A percentile compares a stretch with the other conserved stretches of the same genome.
Conservation (phyloP, 352 stramenopile genomes). For the Phytophthora sp. region DNA sequence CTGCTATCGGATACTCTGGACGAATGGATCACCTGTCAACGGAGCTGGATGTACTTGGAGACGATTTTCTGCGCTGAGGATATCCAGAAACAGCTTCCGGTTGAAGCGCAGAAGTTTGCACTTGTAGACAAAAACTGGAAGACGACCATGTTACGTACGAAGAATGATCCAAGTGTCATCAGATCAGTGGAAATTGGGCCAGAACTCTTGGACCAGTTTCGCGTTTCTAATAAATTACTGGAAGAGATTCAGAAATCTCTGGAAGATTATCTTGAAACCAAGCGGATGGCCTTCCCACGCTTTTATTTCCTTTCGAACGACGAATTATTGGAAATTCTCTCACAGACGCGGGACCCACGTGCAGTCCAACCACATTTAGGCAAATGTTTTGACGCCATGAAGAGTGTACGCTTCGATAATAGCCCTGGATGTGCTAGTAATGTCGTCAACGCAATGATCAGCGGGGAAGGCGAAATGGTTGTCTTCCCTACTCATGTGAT, state of each 20-base stretch:
- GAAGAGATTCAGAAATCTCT: conserved; percentile 93
- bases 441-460: conserved; percentile 84
- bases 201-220: conserved; percentile 85
- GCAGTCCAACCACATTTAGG: conserved; percentile 91
- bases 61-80: conserved; percentile 91
- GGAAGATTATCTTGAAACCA: conserved; percentile 93
- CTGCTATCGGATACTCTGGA: conserved; percentile 85
- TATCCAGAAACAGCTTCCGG: conserved; percentile 88
- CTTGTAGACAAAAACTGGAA: conserved; percentile 90
- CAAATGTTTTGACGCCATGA: conserved; percentile 95
- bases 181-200: conserved; percentile 73
- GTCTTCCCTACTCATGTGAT: conserved; percentile 74
- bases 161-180: conserved; percentile 78
- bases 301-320: conserved; percentile 95
- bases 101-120: conserved; percentile 87
- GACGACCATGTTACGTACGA: conserved; percentile 81
- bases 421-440: conserved; percentile 42
- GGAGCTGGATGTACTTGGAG: conserved; percentile 91
- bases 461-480: conserved; percentile 88
- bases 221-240: conserved; percentile 83
- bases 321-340: conserved; percentile 92
- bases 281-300: conserved; percentile 91
- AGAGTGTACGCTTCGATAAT: conserved; percentile 89
- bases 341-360: conserved; percentile 88
- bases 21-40: conserved; percentile 86